These are phyloP conservation scores for Bromus sterilis DNA, from an alignment of 176 grass and related monocot genomes.

Conservation along the genomic window DNA sequence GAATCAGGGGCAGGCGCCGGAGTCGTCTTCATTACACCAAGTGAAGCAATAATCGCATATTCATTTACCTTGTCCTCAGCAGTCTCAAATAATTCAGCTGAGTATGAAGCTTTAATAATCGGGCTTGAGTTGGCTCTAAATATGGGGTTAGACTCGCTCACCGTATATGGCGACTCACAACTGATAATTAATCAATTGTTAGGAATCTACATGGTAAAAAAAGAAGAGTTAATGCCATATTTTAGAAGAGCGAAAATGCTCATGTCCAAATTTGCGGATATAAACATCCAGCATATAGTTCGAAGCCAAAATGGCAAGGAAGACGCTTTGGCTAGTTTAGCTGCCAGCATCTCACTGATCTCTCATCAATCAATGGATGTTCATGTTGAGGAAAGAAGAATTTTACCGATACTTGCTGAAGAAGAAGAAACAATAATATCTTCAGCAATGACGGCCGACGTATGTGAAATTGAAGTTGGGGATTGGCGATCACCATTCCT, in stretches of 20 bases:
- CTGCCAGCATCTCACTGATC: neutral
- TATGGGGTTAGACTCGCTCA: neutral
- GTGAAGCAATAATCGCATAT: neutral
- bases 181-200: too few relatives aligned
- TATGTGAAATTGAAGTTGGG: neutral
- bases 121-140: neutral
- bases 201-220: too few relatives aligned
- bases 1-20: too few relatives aligned
- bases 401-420: accelerated
- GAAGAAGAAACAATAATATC: too few relatives aligned
- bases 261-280: too few relatives aligned
- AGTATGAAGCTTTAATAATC: neutral
- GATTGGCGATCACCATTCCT: neutral
- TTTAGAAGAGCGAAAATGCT: too few relatives aligned
- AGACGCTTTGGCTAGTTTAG: neutral
- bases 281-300: too few relatives aligned
- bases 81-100: neutral
- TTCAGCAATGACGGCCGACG: neutral
- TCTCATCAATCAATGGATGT: neutral
- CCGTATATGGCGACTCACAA: neutral
- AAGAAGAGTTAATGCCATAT: too few relatives aligned
- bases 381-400: too few relatives aligned
- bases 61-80: neutral
- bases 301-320: too few relatives aligned
- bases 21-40: too few relatives aligned